Percentiles rank a stretch among this genome's conserved stretches.
These are phyloP conservation scores for Cairneyella variabilis DNA, from an alignment of 495 filamentous ascomycete genomes.

Conservation along the genomic window DNA sequence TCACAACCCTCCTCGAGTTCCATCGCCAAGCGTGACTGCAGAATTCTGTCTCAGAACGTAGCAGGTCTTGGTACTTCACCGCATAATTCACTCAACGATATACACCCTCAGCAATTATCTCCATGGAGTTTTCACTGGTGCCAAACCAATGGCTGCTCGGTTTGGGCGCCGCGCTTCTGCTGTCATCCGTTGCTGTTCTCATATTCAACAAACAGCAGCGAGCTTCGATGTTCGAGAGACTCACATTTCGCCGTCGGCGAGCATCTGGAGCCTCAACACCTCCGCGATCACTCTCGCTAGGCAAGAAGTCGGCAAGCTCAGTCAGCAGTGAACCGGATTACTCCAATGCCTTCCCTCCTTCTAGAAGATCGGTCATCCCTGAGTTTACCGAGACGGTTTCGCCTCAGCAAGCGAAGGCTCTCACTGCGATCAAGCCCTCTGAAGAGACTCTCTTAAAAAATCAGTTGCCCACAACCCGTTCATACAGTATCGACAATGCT, in stretches of 20 bases:
- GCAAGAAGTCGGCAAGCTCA: constrained; percentile 25
- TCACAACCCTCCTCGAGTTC: too few relatives aligned
- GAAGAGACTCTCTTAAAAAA: constrained; percentile 9
- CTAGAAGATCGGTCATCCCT: constrained; percentile 47
- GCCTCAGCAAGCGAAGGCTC: constrained; percentile 16
- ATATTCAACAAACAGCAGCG: constrained; percentile 16
- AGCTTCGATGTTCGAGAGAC: constrained; percentile 10
- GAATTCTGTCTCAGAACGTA: too few relatives aligned
- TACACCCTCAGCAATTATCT: too few relatives aligned
- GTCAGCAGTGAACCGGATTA: constrained; percentile 32
- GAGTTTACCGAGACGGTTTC: constrained; percentile 17
- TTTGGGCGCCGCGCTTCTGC: constrained; percentile 16
- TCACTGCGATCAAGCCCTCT: constrained; percentile 1
- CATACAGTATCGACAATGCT: constrained; percentile 30
- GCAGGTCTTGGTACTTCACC: too few relatives aligned
- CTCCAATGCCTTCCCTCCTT: constrained; percentile 51
- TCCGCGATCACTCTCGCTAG: constrained; percentile 53
- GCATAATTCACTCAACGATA: too few relatives aligned
- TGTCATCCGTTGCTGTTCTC: constrained; percentile 13
- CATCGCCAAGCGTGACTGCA: too few relatives aligned
- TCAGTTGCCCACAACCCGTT: constrained; percentile 15
- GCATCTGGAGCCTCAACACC: constrained; percentile 44
- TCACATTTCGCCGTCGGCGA: constrained; percentile 16
- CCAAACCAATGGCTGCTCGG: constrained; percentile 16
- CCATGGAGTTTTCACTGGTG: constrained; percentile 16